phyloP scores from a whole-genome alignment of 257 asterid species.

The Solanum pennellii region DNA sequence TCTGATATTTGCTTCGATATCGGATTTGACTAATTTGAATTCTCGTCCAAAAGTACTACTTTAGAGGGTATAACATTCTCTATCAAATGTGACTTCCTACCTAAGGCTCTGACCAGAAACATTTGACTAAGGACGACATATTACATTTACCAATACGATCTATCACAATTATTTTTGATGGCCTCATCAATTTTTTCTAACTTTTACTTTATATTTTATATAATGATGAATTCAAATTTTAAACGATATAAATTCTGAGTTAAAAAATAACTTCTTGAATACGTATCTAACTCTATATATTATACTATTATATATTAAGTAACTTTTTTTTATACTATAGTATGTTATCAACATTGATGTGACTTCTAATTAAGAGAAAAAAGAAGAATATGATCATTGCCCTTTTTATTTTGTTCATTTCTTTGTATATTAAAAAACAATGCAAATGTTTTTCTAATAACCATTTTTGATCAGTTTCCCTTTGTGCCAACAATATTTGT shows the following conservation, averaged over 20 bases:
- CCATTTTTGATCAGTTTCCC: neutral
- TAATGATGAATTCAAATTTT: neutral
- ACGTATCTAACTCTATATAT: neutral
- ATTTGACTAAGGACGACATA: neutral
- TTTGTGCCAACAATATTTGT: neutral
- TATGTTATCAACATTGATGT: neutral
- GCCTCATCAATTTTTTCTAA: neutral
- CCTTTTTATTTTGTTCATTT: neutral
- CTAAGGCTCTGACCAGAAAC: neutral
- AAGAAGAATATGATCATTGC: neutral
- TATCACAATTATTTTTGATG: neutral
- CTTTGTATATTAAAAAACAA: neutral
- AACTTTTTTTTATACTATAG: neutral
- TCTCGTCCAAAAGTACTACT: neutral
- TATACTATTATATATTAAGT: neutral
- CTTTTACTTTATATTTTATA: neutral
- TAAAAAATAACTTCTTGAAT: neutral
- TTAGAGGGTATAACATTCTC: neutral
- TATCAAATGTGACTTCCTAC: neutral
- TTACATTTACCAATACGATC: neutral
- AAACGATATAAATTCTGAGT: too few relatives aligned
- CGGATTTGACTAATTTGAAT: neutral
- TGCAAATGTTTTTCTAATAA: neutral
- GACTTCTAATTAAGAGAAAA: neutral
- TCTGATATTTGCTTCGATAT: neutral